Percentiles rank a stretch among this genome's conserved stretches.
These are phyloP conservation scores for Luffa aegyptiaca DNA, from an alignment of 306 rosid species.

Conservation along the genomic window DNA sequence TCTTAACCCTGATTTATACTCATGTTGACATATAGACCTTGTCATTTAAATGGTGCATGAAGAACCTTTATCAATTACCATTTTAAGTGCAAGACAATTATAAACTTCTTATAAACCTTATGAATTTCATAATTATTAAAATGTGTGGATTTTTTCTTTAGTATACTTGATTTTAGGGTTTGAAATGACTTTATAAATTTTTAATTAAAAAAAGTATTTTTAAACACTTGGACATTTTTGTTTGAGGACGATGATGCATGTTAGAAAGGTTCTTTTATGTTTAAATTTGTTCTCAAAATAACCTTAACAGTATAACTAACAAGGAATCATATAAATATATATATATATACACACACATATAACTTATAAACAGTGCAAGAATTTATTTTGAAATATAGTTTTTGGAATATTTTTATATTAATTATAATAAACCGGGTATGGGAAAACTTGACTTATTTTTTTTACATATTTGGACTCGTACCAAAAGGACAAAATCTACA, in stretches of 20 bases:
- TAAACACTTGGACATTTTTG: not conserved
- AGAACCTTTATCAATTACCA: too few species aligned
- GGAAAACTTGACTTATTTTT: not conserved
- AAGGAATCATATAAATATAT: too few species aligned
- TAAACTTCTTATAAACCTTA: too few species aligned
- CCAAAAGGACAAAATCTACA: constrained; percentile 7
- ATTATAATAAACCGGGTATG: not conserved
- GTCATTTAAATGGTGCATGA: too few species aligned
- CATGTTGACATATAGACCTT: too few species aligned
- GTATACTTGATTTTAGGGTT: not conserved
- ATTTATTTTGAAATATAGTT: not conserved
- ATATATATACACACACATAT: not conserved
- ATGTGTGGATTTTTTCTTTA: too few species aligned
- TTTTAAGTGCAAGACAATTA: too few species aligned
- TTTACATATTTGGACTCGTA: not conserved
- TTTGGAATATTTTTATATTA: not conserved
- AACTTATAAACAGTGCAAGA: not conserved
- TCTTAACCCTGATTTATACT: too few species aligned
- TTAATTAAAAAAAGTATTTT: too few species aligned
- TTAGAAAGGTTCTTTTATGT: not conserved
- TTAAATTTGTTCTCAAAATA: not conserved
- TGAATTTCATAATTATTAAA: too few species aligned
- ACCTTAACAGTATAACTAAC: not conserved
- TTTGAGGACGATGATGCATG: not conserved
- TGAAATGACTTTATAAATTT: too few species aligned